phyloP scores from a whole-genome alignment of 805 yeast genomes.

The Barnettozyma pratensis region DNA sequence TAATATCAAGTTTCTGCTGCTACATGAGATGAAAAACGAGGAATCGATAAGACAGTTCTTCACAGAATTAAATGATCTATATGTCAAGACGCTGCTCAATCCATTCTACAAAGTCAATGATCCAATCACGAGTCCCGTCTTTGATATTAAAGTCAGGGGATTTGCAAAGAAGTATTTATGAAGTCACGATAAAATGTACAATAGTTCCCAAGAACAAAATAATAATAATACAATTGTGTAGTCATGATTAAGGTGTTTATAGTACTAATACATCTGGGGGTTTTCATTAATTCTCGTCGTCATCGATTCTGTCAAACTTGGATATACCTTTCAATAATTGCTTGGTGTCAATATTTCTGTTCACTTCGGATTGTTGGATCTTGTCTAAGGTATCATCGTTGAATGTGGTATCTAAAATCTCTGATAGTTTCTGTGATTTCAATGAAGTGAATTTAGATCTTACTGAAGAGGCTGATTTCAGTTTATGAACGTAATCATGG shows the following conservation, averaged over 20 bases:
- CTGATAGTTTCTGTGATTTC: slow-evolving; percentile 40
- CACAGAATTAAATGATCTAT: slow-evolving; percentile 79
- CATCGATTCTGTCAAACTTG: slow-evolving; percentile 15
- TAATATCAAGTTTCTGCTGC: slow-evolving; percentile 71
- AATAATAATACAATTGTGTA: slow-evolving; percentile 2
- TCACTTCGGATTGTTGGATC: slow-evolving; percentile 17
- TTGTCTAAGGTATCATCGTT: slow-evolving; percentile 33
- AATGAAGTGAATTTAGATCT: slow-evolving; percentile 24
- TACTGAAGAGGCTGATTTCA: slow-evolving; percentile 18
- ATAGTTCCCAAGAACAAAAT: neutral
- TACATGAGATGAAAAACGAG: slow-evolving; percentile 58
- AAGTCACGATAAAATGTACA: slow-evolving; percentile 2
- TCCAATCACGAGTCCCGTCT: slow-evolving; percentile 65
- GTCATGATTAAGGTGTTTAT: neutral
- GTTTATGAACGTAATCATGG: slow-evolving; percentile 16
- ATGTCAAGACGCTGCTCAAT: slow-evolving; percentile 75
- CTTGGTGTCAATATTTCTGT: slow-evolving; percentile 26
- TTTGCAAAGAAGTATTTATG: slow-evolving; percentile 74
- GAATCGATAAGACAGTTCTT: slow-evolving; percentile 79
- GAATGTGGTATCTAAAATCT: slow-evolving; percentile 39
- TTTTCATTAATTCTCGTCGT: neutral
- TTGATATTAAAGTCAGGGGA: slow-evolving; percentile 67
- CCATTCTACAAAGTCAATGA: slow-evolving; percentile 82
- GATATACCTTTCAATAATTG: slow-evolving; percentile 32
- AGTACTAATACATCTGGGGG: neutral